A percentile compares a stretch with the other conserved stretches of the same genome.
Conservation (phyloP, 1,284 basidiomycete genomes). For the Abortiporus biennis region DNA sequence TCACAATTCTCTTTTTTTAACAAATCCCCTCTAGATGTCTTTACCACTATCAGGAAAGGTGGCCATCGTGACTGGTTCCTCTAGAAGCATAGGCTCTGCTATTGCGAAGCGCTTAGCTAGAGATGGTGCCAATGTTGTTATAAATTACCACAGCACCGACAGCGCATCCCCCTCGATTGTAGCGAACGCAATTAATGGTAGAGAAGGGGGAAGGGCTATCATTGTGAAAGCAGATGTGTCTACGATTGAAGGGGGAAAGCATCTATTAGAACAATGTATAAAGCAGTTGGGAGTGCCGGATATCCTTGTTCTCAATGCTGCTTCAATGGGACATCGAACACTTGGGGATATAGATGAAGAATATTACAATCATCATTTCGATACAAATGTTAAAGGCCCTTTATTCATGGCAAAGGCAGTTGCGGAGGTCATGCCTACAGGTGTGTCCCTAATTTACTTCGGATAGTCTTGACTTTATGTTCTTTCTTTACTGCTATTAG, state of each 20-base stretch:
- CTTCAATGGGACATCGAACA: constrained; percentile 41
- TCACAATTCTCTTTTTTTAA: too few species aligned
- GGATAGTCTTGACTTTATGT: neutral
- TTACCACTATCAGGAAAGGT: constrained; percentile 33
- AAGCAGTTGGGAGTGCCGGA: constrained; percentile 45
- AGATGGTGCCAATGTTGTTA: constrained; percentile 51
- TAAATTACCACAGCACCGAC: constrained; percentile 40
- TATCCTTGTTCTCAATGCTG: constrained; percentile 51
- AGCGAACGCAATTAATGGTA: constrained; percentile 35
- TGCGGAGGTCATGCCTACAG: constrained; percentile 33
- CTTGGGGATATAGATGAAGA: constrained; percentile 43
- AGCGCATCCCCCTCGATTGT: constrained; percentile 38
- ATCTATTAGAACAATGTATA: constrained; percentile 39
- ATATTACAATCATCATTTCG: constrained; percentile 41
- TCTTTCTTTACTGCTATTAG: constrained; percentile 18
- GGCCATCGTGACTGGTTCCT: constrained; percentile 54
- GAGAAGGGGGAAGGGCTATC: constrained; percentile 40
- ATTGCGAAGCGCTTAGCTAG: constrained; percentile 46
- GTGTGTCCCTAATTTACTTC: constrained; percentile 28
- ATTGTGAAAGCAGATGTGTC: constrained; percentile 47
- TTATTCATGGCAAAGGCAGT: constrained; percentile 48
- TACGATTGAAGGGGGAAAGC: constrained; percentile 35
- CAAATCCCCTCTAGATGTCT: constrained; percentile 1
- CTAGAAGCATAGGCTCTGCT: constrained; percentile 51
- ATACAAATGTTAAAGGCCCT: constrained; percentile 52